phyloP scores from a whole-genome alignment of 1,139 yeast genomes.

The Hansenula sp. region DNA sequence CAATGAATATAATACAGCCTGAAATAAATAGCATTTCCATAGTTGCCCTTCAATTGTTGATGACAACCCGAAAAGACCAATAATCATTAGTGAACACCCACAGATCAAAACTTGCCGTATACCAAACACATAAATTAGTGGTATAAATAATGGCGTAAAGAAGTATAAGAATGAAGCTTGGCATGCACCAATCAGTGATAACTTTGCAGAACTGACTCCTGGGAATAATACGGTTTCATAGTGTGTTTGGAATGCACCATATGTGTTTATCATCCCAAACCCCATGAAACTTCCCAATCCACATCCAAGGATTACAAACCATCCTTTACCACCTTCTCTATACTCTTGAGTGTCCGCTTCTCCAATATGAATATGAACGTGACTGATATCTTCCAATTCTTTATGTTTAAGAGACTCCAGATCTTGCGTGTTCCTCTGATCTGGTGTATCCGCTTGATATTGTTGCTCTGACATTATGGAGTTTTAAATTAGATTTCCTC shows the following conservation, averaged over 20 bases:
- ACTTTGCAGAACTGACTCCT: background rate
- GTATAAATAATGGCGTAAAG: background rate
- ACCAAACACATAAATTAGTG: background rate
- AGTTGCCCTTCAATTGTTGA: background rate
- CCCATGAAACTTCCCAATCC: background rate
- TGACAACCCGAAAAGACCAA: background rate
- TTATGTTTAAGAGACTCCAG: too few relatives aligned
- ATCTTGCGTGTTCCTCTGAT: too few relatives aligned
- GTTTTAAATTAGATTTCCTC: too few relatives aligned
- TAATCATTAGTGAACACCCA: background rate
- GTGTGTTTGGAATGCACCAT: background rate
- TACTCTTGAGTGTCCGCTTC: background rate
- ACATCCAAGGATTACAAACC: background rate
- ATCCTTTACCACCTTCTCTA: constrained; percentile 1
- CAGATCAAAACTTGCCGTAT: background rate
- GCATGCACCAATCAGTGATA: background rate
- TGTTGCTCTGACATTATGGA: too few relatives aligned
- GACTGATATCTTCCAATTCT: too few relatives aligned
- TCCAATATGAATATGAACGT: background rate
- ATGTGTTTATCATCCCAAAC: background rate
- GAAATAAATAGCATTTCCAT: constrained; percentile 1
- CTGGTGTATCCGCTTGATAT: too few relatives aligned
- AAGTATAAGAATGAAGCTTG: background rate
- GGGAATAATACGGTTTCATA: background rate
- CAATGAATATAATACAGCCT: background rate